Base-by-base conservation (phyloP, 169 alveolate genomes). In the Cryptosporidium tyzzeri region DNA sequence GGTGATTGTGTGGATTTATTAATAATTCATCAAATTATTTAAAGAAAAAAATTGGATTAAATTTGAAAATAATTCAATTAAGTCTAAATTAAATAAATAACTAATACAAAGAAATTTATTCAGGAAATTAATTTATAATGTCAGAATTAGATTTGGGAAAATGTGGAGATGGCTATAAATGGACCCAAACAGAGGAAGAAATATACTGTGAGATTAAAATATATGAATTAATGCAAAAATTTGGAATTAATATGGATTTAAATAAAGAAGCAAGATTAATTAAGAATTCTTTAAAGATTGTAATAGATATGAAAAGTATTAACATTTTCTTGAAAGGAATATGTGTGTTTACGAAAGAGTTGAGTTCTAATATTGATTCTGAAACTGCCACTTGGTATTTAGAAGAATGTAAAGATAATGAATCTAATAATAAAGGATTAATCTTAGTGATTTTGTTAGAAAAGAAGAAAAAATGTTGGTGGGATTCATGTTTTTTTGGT, bases 161-260 rank as follows among this genome's bases (percentile, higher is more conserved):
- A 26, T 55, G 67, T 55, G 67, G 67, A 37, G 75, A 61, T 23
- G 8, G 26, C 29, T 80, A 80, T 65, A 62, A 18, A 4, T 80
- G 89, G 89, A 10, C 26, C 55, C 89, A 80, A 80, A 80, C 69
- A 7, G 74, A 80, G 7, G 65, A 59, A 18, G 89, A 80, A 61
- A 23, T 80, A 14, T 29, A 26, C 1, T 80, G 89, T 80, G 80
- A 80, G 23, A 21, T 80, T 29, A 80, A 21, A 26, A 45, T 80
- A 18, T 16, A 26, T 31, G 48, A 80, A 61, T 29, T 80, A 48
- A 23, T 48, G 18, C 29, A 41, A 65, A 41, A 6, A 35, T 37
- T 23, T 48, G 55, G 86, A 53, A 74, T 33, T 16, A 16, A 55
- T 5, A 10, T 35, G 58, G 53, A 73, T n/a, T n/a, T 9, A 29